These are phyloP conservation scores for Diaporthe australafricana DNA, from an alignment of 2,329 filamentous ascomycete species.

Conservation along the genomic window DNA sequence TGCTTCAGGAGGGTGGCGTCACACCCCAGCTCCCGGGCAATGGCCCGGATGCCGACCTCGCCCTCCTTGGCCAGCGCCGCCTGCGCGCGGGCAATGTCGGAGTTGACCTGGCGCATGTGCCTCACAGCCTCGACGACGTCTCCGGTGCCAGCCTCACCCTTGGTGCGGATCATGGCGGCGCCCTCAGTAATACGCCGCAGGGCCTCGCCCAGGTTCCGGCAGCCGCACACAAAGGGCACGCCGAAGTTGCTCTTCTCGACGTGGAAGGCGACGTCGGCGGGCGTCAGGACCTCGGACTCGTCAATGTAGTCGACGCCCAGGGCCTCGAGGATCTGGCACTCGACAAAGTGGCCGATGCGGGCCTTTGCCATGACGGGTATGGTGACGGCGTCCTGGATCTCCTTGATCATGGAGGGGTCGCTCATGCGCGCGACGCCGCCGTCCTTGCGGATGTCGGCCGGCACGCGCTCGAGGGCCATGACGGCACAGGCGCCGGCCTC, in stretches of 20 bases:
- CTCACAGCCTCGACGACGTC: constrained; percentile 97
- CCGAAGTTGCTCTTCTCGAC: constrained; percentile 88
- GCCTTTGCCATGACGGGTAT: constrained; percentile 99
- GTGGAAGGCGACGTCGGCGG: constrained; percentile 90
- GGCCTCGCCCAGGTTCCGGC: constrained; percentile 93
- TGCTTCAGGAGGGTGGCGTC: constrained; percentile 85
- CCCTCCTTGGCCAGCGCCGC: constrained; percentile 72
- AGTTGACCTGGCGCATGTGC: constrained; percentile 92
- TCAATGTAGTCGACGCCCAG: constrained; percentile 98
- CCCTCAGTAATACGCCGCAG: constrained; percentile 91
- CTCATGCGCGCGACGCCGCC: constrained; percentile 98
- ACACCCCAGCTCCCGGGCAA: constrained; percentile 84
- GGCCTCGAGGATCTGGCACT: constrained; percentile 97
- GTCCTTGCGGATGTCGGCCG: constrained; percentile 91
- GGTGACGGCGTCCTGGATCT: constrained; percentile 93
- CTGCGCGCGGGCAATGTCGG: constrained; percentile 84
- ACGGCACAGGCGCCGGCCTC: constrained; percentile 95
- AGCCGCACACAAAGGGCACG: constrained; percentile 95
- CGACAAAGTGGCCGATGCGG: constrained; percentile 96
- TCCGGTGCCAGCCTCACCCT: constrained; percentile 96
- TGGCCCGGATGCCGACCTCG: constrained; percentile 68
- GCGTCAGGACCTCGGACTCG: constrained; percentile 96
- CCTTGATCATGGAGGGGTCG: constrained; percentile 92
- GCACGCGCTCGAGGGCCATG: constrained; percentile 98
- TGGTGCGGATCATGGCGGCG: constrained; percentile 98